phyloP scores from a whole-genome alignment of 2,329 filamentous ascomycete genomes.

The Fusarium lyarnte region DNA sequence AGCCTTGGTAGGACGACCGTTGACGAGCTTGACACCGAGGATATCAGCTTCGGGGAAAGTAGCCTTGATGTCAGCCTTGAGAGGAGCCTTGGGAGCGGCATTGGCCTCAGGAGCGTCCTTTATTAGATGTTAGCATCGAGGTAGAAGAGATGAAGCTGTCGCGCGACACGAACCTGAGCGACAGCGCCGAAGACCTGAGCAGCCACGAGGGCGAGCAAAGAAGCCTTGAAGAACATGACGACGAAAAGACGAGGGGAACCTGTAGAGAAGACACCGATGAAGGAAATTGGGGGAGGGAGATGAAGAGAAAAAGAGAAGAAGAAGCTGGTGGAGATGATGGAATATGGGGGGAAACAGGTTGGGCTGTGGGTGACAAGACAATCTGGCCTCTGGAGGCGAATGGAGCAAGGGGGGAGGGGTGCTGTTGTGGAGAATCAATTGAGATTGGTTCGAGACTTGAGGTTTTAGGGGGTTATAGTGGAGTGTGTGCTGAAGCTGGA shows the following conservation, averaged over 20 bases:
- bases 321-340: slow-evolving; percentile 34
- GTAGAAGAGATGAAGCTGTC: not conserved
- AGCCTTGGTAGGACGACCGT: slow-evolving; percentile 85
- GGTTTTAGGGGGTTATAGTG: slow-evolving; percentile 5
- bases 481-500: slow-evolving; percentile 5
- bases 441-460: not conserved
- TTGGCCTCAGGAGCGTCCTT: slow-evolving; percentile 35
- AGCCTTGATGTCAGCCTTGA: slow-evolving; percentile 73
- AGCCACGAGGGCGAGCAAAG: slow-evolving; percentile 76
- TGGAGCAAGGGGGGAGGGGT: slow-evolving; percentile 21
- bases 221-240: slow-evolving; percentile 78
- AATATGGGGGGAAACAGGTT: slow-evolving; percentile 28
- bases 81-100: slow-evolving; percentile 37
- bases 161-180: slow-evolving; percentile 64
- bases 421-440: slow-evolving; percentile 28
- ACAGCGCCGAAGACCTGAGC: slow-evolving; percentile 72
- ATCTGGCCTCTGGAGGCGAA: slow-evolving; percentile 42
- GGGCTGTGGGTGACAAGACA: slow-evolving; percentile 42
- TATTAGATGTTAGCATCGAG: not conserved
- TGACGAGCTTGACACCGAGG: slow-evolving; percentile 95
- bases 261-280: slow-evolving; percentile 17
- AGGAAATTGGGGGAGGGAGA: slow-evolving; percentile 2
- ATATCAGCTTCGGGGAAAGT: slow-evolving; percentile 78
- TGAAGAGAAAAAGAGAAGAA: slow-evolving; percentile 8
- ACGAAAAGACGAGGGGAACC: slow-evolving; percentile 10